These are phyloP conservation scores for Ceratobasidium sp. DNA, from an alignment of 1,284 basidiomycete species.

Conservation along the genomic window DNA sequence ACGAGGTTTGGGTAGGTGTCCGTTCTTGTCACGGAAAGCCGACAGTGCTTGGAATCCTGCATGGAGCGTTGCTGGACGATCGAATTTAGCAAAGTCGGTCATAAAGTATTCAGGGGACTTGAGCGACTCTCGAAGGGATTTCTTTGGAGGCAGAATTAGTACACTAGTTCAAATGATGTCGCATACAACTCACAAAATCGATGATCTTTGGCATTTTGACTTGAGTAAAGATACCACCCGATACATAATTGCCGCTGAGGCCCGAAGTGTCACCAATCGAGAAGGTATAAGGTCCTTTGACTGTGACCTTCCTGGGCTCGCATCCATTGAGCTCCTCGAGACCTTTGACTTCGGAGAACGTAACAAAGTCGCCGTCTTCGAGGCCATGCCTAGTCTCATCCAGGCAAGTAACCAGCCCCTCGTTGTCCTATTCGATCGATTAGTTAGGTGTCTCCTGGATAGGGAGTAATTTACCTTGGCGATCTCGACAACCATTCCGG, in stretches of 20 bases:
- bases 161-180: background rate
- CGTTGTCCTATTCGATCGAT: constrained; percentile 65
- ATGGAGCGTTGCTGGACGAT: constrained; percentile 89
- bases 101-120: constrained; percentile 88
- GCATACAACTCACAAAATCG: constrained; percentile 73
- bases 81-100: constrained; percentile 98
- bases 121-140: constrained; percentile 90
- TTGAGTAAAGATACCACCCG: constrained; percentile 96
- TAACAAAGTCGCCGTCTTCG: constrained; percentile 97
- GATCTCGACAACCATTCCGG: constrained; percentile 95
- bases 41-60: constrained; percentile 95
- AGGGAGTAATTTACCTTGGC: constrained; percentile 64
- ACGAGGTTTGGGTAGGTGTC: constrained; percentile 82
- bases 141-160: constrained; percentile 59
- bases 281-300: constrained; percentile 98
- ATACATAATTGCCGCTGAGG: constrained; percentile 75
- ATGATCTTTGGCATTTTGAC: constrained; percentile 99
- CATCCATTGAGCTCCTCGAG: constrained; percentile 92
- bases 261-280: constrained; percentile 88
- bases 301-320: constrained; percentile 89
- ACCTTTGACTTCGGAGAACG: constrained; percentile 96
- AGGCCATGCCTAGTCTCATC: constrained; percentile 98
- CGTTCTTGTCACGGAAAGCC: constrained; percentile 73
- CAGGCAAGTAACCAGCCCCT: constrained; percentile 93
- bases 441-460: background rate